Conservation (phyloP, 192 early-diverging fungal species). For the Coemansia sp. region DNA sequence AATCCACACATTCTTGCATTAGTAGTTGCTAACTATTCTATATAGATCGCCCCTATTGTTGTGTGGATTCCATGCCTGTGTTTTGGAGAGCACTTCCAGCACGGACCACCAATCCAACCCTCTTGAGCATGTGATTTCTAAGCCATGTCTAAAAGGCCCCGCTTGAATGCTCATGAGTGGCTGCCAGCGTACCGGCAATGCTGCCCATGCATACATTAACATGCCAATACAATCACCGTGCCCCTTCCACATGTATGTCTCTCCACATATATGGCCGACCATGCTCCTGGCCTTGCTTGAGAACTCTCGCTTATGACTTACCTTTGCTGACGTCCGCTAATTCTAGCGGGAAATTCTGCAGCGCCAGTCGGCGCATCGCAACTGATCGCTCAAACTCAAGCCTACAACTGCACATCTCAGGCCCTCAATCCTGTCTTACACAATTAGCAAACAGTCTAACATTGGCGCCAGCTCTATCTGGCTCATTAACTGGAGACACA, state of each 20-base stretch:
- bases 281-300: background rate
- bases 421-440: background rate
- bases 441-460: background rate
- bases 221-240: background rate
- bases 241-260: background rate
- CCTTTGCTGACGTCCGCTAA: constrained; percentile 35
- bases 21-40: constrained; percentile 6
- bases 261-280: background rate
- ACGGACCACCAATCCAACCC: no score
- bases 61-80: background rate
- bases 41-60: background rate
- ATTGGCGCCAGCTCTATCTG: background rate
- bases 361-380: constrained; percentile 45
- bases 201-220: background rate
- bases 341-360: constrained; percentile 39
- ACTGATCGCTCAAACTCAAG: constrained; percentile 45
- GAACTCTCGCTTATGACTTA: constrained; percentile 11
- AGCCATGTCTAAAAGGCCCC: background rate
- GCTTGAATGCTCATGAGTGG: background rate
- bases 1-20: constrained; percentile 11
- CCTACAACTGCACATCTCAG: constrained; percentile 18
- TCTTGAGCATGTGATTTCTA: no score
- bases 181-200: background rate
- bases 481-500: background rate
- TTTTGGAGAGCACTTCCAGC: no score